These are phyloP conservation scores for Chenopodium suecicum DNA, from an alignment of 148 eudicot species.

Conservation along the genomic window DNA sequence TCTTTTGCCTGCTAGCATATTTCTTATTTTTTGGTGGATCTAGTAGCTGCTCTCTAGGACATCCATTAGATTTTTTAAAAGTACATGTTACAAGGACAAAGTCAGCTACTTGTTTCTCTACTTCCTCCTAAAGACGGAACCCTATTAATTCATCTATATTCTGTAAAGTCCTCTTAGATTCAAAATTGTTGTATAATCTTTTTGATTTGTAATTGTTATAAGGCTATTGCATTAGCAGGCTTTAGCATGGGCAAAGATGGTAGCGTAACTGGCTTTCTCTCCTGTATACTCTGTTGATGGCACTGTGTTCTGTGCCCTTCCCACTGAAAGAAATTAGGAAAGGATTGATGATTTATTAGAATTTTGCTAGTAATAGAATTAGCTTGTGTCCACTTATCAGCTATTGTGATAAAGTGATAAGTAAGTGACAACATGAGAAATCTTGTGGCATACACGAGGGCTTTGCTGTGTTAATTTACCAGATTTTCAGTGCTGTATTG, in stretches of 20 bases:
- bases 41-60: background rate
- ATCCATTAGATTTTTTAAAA: background rate
- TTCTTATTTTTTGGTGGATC: background rate
- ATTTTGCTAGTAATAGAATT: background rate
- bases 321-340: background rate
- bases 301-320: background rate
- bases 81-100: slow-evolving; percentile 1
- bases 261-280: background rate
- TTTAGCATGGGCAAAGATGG: background rate
- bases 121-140: background rate
- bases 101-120: background rate
- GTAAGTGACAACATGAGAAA: background rate
- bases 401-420: background rate
- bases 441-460: background rate
- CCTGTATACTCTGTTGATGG: background rate
- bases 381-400: background rate
- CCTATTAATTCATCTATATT: background rate
- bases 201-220: background rate
- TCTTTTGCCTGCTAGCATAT: background rate
- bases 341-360: background rate
- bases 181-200: background rate
- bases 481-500: background rate
- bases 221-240: background rate
- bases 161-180: background rate
- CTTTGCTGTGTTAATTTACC: background rate